Conservation (phyloP, 2,329 filamentous ascomycete species). For the Verticillium nubilum region DNA sequence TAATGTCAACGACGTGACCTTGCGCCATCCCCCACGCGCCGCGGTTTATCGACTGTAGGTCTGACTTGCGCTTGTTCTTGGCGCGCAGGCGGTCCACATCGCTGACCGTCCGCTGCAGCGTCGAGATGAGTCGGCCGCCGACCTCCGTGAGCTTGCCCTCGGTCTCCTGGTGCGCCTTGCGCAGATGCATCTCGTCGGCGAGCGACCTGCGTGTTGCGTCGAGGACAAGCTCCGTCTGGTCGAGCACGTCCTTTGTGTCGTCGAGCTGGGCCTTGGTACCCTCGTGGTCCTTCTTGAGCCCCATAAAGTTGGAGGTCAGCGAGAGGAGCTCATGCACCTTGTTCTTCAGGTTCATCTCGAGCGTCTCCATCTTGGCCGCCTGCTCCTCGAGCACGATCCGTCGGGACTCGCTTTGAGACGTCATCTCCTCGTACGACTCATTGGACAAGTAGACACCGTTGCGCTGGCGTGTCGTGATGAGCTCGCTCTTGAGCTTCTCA, state of each 20-base stretch:
- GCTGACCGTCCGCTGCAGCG: conserved; percentile 68
- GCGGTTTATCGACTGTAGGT: conserved; percentile 75
- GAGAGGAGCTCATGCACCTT: conserved; percentile 90
- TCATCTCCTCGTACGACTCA: conserved; percentile 86
- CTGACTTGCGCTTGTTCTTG: conserved; percentile 80
- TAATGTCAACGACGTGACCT: conserved; percentile 69
- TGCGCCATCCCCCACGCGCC: conserved; percentile 74
- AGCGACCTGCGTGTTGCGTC: conserved; percentile 70
- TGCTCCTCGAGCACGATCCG: conserved; percentile 91
- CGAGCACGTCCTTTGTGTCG: conserved; percentile 73
- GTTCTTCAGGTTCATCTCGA: conserved; percentile 85
- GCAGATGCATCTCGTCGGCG: conserved; percentile 71
- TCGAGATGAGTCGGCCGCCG: conserved; percentile 71
- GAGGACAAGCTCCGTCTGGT: conserved; percentile 83
- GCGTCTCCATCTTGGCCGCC: conserved; percentile 81
- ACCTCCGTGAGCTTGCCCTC: conserved; percentile 71
- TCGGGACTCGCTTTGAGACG: conserved; percentile 84
- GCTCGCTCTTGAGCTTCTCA: conserved; percentile 87
- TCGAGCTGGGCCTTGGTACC: conserved; percentile 66
- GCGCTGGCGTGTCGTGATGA: conserved; percentile 86
- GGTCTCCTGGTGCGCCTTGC: conserved; percentile 80
- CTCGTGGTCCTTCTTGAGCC: conserved; percentile 85
- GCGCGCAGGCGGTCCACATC: conserved; percentile 79
- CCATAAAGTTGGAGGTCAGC: conserved; percentile 81
- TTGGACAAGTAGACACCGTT: conserved; percentile 93